phyloP scores from a whole-genome alignment of 257 asterid genomes.

The Euphrasia confusa region DNA sequence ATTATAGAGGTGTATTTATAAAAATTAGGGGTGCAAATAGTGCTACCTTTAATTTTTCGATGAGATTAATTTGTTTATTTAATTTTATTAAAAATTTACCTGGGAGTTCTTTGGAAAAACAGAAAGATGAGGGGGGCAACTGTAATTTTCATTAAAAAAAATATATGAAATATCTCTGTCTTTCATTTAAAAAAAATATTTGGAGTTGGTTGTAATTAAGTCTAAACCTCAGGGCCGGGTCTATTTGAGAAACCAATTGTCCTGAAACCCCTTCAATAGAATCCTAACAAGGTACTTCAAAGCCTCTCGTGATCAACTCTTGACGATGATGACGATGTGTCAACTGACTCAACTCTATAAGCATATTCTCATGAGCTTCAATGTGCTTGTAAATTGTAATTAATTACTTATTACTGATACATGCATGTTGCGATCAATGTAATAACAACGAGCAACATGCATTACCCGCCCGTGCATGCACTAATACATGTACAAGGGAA shows the following conservation, averaged over 20 bases:
- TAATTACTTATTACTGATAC: background rate
- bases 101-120: too few relatives aligned
- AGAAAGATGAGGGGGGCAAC: background rate
- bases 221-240: background rate
- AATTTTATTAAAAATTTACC: too few relatives aligned
- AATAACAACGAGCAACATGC: too few relatives aligned
- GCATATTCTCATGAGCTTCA: background rate
- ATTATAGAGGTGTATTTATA: too few relatives aligned
- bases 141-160: background rate
- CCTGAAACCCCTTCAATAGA: constrained; percentile 50
- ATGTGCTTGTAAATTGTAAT: background rate
- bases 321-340: too few relatives aligned
- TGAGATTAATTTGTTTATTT: too few relatives aligned
- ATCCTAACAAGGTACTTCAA: constrained; percentile 44
- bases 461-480: too few relatives aligned
- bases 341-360: background rate
- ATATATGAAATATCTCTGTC: too few relatives aligned
- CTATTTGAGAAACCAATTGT: constrained; percentile 37
- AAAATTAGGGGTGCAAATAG: too few relatives aligned
- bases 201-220: background rate
- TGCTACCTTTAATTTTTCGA: too few relatives aligned
- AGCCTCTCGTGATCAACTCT: constrained; percentile 6
- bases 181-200: background rate
- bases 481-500: too few relatives aligned
- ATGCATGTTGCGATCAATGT: too few relatives aligned